Conservation (phyloP, 2,329 filamentous ascomycete genomes). For the Fusarium pseudocircinatum region DNA sequence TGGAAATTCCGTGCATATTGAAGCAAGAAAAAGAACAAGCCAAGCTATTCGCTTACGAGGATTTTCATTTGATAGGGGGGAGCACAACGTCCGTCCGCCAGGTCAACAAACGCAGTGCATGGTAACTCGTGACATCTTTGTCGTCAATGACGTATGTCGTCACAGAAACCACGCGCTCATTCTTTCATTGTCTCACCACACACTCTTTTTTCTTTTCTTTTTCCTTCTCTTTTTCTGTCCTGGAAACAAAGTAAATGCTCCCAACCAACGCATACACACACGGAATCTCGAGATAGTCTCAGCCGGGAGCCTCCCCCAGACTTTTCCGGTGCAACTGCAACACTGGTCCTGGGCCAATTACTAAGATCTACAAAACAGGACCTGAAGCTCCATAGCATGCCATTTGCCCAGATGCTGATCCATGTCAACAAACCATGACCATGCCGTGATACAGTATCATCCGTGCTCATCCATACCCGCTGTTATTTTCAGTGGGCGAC, state of each 20-base stretch:
- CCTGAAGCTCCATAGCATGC: slow-evolving; percentile 8
- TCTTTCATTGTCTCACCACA: slow-evolving; percentile 42
- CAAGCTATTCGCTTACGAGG: slow-evolving; percentile 10
- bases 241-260: background rate
- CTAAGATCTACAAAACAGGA: slow-evolving; percentile 13
- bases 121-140: slow-evolving; percentile 23
- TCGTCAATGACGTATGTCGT: slow-evolving; percentile 43
- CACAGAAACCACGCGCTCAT: slow-evolving; percentile 42
- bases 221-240: background rate
- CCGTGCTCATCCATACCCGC: slow-evolving; percentile 18
- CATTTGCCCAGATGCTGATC: background rate
- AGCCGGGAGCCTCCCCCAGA: slow-evolving; percentile 8
- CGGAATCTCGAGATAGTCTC: background rate
- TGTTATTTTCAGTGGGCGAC: background rate
- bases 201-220: background rate
- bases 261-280: background rate
- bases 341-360: background rate
- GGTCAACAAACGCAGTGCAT: slow-evolving; percentile 12
- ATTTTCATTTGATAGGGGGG: background rate
- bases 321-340: slow-evolving; percentile 1
- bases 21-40: background rate
- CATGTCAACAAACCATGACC: background rate
- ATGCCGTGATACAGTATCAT: slow-evolving; percentile 11
- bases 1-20: background rate
- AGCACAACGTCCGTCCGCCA: background rate